Base-by-base conservation (phyloP, 805 yeast genomes). In the Candida hungchunana region DNA sequence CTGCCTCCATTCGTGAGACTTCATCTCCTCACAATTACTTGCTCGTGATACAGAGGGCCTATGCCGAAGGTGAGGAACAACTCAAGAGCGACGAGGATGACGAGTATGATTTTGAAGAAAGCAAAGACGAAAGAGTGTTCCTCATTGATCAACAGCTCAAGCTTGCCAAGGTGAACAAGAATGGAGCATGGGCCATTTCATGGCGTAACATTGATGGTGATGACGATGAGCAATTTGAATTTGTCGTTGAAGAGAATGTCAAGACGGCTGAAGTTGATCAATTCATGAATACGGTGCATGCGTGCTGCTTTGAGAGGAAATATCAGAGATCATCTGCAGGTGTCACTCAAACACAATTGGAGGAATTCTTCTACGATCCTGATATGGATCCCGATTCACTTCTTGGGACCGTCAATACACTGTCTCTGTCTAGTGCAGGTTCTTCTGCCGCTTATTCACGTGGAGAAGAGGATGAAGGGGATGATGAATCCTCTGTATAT, bases 191-290 rank as follows among this genome's bases (percentile, higher is more conserved):
- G 26, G 76, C 79, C 2, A 71, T 90, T 18, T 66, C 81, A 0
- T 90, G 97, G 97, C 68, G 63, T 11, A 96, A 93, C 56, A 55
- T 77, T 24, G 78, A 77, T 29, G 96, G 96, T n/a, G 96, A 89
- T 50, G 67, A 70, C 5, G 96, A 87, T 17, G 97, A 89, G 52
- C 63, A 68, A 44, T 87, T 82, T 58, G 95, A 88, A 59, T 89
- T 85, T 60, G 69, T 82, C 16, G 75, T 86, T 32, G 85, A 78
- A 42, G 71, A 70, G 31, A 69, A 71, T 11, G 73, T 79, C n/a
- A 64, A 75, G 7, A 46, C 51, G 11, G 40, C 63, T 12, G 74
- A 67, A 18, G 74, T 82, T 26, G 76, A 80, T 21, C 66, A 68
- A 28, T 90, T 90, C 56, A 72, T 81, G 62, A 55, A 63, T 18